Evolutionary conservation across 1,284 basidiomycete genomes (phyloP), one percentile per base, ranked within the genome.

Genomic region (Heterobasidion parviporum): DNA sequence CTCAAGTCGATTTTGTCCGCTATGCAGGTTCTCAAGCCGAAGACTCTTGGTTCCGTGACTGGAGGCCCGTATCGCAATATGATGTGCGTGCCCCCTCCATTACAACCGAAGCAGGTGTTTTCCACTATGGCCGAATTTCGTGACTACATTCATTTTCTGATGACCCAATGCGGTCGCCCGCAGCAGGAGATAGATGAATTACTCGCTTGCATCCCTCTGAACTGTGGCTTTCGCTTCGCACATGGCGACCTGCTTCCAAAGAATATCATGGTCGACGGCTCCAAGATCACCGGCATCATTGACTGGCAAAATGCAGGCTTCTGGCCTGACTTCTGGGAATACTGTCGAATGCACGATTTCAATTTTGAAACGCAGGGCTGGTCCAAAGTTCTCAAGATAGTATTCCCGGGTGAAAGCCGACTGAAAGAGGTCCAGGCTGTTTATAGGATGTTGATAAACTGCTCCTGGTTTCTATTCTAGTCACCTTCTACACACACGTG

Each of bases 261-360:
- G 45, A 69, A 69, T 53, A 66, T 68, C 53, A 58, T 68, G 8
- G 67, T 70, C 16, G 51, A 65, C 16, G 67, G 64, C 6, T 62
- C 59, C 6, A 62, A 38, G n/a, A 60, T 70, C 45, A 68, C 67
- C 15, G 67, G 45, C 41, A 60, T 69, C 52, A 57, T 70, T 43
- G 67, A 69, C 54, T 70, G 68, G 67, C 63, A 53, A 20, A 63
- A 58, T 46, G 64, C 64, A 48, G 66, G 70, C 60, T 62, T 64
- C 64, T 66, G 65, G 66, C 66, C 66, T 12, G 63, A 58, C 26
- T 68, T 59, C 56, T 69, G 66, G 66, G 68, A 69, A 54, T 68
- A 66, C 54, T 62, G 61, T 47, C 53, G 59, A 33, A 69, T 67
- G 63, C 64, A 67, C 59, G 55, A 62, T 55, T 61, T 57, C 2